Base-by-base conservation (phyloP, 2,329 filamentous ascomycete species). In the Phoma sp. region DNA sequence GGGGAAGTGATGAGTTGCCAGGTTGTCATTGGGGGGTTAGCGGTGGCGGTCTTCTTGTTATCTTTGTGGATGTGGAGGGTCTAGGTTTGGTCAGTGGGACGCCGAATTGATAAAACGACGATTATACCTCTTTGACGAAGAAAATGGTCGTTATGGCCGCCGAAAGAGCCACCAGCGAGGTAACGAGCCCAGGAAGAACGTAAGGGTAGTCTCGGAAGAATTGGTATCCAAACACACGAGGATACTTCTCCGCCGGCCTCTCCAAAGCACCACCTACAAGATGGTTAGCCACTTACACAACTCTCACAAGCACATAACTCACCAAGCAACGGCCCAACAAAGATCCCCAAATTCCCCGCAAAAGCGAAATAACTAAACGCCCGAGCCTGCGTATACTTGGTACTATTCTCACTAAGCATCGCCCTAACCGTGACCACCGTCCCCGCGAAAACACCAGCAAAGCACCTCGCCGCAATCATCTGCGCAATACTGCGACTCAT, bases 281-380 rank as follows among this genome's bases (percentile, higher is more conserved):
- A 12, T n/a, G 27, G 31, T 65, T 21, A 62, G 55, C 43, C 36
- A 45, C 9, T 29, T 0, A 47, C 21, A 51, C 39, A 37, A 19
- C 0, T 7, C 22, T 13, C 37, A 8, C 4, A 6, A 35, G 4
- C 15, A 36, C 8, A 6, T 6, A 6, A 54, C 60, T 40, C 57
- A 77, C 77, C 80, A 19, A 92, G 68, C 8, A 91, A 66, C 2
- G 90, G 89, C 0, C 90, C 91, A 2, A 91, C 27, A 54, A 91
- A 86, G 39, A 94, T 86, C 4, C 91, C 91, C 8, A 93, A 21
- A 61, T 94, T 94, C 4, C 86, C 85, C 0, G 84, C 80, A 68
- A 94, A 91, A 9, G 89, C 88, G 69, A 93, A 93, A 79, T 86
- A 89, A 67, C 87, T 87, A 68, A 93, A 95, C 0, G 88, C 86